Base-by-base conservation (phyloP, 2,329 filamentous ascomycete species). In the Aspergillus sp. region DNA sequence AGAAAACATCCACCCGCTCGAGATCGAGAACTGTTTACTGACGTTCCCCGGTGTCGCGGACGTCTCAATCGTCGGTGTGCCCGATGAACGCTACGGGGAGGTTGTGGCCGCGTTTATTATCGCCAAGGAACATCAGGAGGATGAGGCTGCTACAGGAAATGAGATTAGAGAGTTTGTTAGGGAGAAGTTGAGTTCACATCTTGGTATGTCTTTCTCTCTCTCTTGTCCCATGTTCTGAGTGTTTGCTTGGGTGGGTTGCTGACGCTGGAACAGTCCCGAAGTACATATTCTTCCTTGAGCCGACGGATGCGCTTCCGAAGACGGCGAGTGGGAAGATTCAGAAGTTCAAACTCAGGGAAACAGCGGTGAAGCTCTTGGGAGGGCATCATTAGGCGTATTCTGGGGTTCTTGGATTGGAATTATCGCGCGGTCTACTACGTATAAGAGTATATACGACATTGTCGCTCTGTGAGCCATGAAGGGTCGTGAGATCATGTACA, bases 241-340 rank as follows among this genome's bases (percentile, higher is more conserved):
- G 9, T 30, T 30, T 8, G 8, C 11, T 30, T 18, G 38, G 15
- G 18, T 2, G 24, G 38, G 38, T 59, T 32, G 51, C 9, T 22
- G 17, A 9, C 42, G 41, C 20, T 38, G 18, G 8, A 36, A 32
- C 54, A 83, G 90, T 90, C 52, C 93, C 93, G 0, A 95, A 90
- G 74, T 85, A 93, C 70, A 83, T 98, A n/a, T 96, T 96, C 71
- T 96, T 90, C 83, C 81, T 90, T 9, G 45, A 57, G 3, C 65
- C 68, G 5, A 63, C 64, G 0, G 82, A 87, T 1, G 84, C 86
- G n/a, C 96, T 90, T 71, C 93, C 93, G 18, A 97, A 96, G 83
- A 99, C 95, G 36, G 90, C 92, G 5, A 96, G 91, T 72, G 93
- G 93, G 22, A 99, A 99, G 84, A 93, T 98, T 55, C 91, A 96